Evolutionary conservation across 192 early-diverging fungal genomes (phyloP).

Genomic region (Dispira parvispora): DNA sequence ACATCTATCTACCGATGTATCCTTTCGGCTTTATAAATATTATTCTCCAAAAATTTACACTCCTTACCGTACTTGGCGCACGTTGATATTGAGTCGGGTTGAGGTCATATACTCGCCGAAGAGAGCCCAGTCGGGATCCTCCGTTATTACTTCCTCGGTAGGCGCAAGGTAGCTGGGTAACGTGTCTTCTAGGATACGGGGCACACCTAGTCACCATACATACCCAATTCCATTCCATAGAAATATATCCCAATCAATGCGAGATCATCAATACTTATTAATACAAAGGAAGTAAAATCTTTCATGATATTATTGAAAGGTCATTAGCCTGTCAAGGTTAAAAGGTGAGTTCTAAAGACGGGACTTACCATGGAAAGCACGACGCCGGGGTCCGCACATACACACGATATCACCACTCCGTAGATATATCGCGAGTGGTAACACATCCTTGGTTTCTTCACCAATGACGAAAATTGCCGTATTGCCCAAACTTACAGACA

Average conservation of each 20-base stretch:
- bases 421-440: conserved; percentile 55
- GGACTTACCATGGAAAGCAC: conserved; percentile 61
- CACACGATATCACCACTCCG: conserved; percentile 74
- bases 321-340: not conserved
- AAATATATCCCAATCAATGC: no score
- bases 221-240: no score
- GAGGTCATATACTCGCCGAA: conserved; percentile 49
- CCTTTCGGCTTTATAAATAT: no score
- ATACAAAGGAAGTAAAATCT: not conserved
- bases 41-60: no score
- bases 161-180: conserved; percentile 42
- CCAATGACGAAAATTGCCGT: conserved; percentile 72
- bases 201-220: conserved; percentile 33
- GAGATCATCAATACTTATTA: conserved; percentile 11
- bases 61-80: conserved; percentile 50
- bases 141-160: conserved; percentile 12
- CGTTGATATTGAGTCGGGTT: conserved; percentile 79
- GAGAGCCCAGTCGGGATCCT: conserved; percentile 41
- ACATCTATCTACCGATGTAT: no score
- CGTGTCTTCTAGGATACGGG: conserved; percentile 54
- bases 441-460: conserved; percentile 43
- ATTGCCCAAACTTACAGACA: conserved; percentile 46
- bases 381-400: conserved; percentile 65
- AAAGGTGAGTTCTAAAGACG: not conserved
- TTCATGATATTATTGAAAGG: not conserved